phyloP scores from a whole-genome alignment of 352 stramenopile genomes.

The Globisporangium abappressorium region DNA sequence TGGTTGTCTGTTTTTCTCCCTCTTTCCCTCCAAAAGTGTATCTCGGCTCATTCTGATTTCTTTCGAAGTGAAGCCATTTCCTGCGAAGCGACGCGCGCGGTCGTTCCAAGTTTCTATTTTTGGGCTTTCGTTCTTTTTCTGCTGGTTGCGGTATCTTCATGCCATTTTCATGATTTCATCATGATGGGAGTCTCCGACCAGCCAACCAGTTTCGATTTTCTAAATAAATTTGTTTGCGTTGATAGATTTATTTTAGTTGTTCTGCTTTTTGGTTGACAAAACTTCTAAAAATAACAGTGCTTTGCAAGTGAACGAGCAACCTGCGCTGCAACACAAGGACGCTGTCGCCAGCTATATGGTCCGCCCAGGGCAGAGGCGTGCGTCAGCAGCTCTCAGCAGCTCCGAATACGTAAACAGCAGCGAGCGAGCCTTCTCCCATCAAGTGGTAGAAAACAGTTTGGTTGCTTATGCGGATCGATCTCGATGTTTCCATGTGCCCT shows the following conservation, averaged over 20 bases:
- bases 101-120: background rate
- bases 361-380: background rate
- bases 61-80: constrained; percentile 2
- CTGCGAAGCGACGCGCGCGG: background rate
- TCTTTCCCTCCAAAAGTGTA: background rate
- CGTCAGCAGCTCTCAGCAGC: background rate
- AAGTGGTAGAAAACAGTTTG: background rate
- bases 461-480: background rate
- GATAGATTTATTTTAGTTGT: background rate
- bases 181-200: background rate
- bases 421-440: background rate
- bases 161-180: background rate
- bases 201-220: background rate
- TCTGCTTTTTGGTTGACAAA: background rate
- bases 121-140: background rate
- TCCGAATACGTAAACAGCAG: background rate
- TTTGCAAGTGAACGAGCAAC: too few relatives aligned
- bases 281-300: background rate
- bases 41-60: constrained; percentile 1
- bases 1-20: background rate
- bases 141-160: background rate
- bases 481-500: background rate
- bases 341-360: background rate
- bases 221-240: background rate
- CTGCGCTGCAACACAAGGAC: background rate